Evolutionary conservation across 129 eudicot genomes (phyloP).

Genomic region (Cynara cardunculus): DNA sequence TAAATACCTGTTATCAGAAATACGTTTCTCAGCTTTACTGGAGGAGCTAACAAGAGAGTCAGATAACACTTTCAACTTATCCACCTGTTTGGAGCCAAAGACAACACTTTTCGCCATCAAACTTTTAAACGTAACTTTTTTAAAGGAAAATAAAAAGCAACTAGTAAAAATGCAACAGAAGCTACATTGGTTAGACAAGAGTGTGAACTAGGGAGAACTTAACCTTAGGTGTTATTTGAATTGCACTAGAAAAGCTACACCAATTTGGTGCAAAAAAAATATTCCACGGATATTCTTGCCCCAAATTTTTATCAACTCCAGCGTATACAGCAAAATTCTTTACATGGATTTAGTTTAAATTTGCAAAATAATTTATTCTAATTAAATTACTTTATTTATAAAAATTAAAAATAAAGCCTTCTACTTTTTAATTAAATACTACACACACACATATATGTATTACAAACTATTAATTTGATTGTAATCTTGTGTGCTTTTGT

Average conservation of each 20-base stretch:
- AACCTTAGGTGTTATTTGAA: not conserved
- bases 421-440: not conserved
- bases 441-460: not conserved
- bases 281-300: not conserved
- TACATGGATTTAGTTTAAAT: not conserved
- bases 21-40: conserved; percentile 81
- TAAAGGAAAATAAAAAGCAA: not conserved
- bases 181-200: not conserved
- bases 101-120: conserved; percentile 11
- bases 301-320: not conserved
- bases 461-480: not conserved
- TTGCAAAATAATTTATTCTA: not conserved
- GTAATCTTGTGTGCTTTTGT: not conserved
- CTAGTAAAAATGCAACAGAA: conserved; percentile 3
- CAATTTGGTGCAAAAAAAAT: not conserved
- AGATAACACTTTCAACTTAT: conserved; percentile 80
- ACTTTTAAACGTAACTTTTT: not conserved
- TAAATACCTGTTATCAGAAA: conserved; percentile 74
- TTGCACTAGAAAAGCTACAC: not conserved
- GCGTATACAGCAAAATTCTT: not conserved
- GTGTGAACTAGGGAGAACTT: not conserved
- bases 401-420: not conserved
- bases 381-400: not conserved
- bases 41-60: conserved; percentile 89
- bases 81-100: conserved; percentile 54